Evolutionary conservation across 2,329 filamentous ascomycete species (phyloP).

Genomic region (Aspergillus fijiensis): DNA sequence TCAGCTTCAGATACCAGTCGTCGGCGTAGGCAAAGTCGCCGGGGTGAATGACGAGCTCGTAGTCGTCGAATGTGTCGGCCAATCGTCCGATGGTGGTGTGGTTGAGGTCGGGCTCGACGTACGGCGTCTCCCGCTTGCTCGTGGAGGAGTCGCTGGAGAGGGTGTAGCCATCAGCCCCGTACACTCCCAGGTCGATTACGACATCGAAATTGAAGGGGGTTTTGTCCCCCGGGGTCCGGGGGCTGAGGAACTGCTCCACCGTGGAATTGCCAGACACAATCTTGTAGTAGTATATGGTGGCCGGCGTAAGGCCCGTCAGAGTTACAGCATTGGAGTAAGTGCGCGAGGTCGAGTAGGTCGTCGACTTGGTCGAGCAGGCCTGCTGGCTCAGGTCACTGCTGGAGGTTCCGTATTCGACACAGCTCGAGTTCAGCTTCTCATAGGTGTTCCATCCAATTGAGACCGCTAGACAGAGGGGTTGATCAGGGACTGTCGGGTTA

Average conservation of each 20-base stretch:
- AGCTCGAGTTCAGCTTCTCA: conserved; percentile 45
- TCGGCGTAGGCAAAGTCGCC: conserved; percentile 60
- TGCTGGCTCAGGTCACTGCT: conserved; percentile 37
- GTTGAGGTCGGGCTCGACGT: conserved; percentile 53
- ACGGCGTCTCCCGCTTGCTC: conserved; percentile 52
- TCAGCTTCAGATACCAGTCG: conserved; percentile 52
- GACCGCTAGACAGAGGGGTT: conserved; percentile 40
- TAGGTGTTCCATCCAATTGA: conserved; percentile 61
- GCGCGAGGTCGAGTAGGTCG: conserved; percentile 55
- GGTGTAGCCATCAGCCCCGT: conserved; percentile 55
- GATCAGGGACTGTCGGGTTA: not conserved
- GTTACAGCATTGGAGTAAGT: conserved; percentile 54
- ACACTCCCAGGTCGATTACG: conserved; percentile 57
- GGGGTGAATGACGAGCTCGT: conserved; percentile 49
- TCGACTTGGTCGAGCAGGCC: conserved; percentile 49
- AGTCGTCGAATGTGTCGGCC: conserved; percentile 53
- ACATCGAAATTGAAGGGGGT: conserved; percentile 55
- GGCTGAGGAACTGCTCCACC: conserved; percentile 55
- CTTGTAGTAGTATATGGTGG: conserved; percentile 61
- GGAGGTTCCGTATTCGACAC: conserved; percentile 54
- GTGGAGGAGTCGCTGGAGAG: conserved; percentile 39
- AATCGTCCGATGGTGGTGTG: conserved; percentile 60
- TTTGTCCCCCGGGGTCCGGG: conserved; percentile 54
- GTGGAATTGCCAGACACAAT: conserved; percentile 58
- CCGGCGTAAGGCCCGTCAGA: conserved; percentile 49